phyloP scores from a whole-genome alignment of 2,329 filamentous ascomycete genomes.

The Xylariaceae sp. region DNA sequence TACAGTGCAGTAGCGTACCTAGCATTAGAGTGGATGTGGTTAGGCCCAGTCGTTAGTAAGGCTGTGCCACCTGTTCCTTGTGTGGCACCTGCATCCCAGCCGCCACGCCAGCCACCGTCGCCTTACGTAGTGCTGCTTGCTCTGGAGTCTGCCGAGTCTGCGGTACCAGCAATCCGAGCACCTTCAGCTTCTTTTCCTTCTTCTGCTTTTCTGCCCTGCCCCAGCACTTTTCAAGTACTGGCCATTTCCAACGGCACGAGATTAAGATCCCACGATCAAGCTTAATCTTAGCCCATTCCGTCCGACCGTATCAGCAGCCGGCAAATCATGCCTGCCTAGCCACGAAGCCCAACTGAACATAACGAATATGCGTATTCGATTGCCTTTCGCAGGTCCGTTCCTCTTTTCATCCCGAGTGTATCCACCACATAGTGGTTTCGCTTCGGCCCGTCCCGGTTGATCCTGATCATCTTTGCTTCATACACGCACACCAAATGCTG shows the following conservation, averaged over 20 bases:
- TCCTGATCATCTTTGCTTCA: neutral
- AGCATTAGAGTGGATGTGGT: no score
- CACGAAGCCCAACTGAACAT: slow-evolving; percentile 12
- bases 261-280: neutral
- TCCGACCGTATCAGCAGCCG: neutral
- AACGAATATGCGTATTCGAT: slow-evolving; percentile 71
- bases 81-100: neutral
- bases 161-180: no score
- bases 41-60: no score
- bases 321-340: slow-evolving; percentile 21
- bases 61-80: neutral
- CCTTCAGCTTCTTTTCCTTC: neutral
- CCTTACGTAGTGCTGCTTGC: neutral
- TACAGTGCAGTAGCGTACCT: neutral
- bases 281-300: neutral
- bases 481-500: slow-evolving; percentile 1
- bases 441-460: neutral
- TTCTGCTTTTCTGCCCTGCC: neutral
- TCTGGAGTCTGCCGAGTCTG: neutral
- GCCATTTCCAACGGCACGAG: neutral
- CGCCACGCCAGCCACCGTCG: neutral
- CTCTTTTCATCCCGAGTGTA: slow-evolving; percentile 1
- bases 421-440: neutral
- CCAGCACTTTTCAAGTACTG: neutral
- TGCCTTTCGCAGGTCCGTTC: slow-evolving; percentile 77